Evolutionary conservation across 2,329 filamentous ascomycete species (phyloP), one percentile per base, ranked within the genome.

Genomic region (Colletotrichum magnum): DNA sequence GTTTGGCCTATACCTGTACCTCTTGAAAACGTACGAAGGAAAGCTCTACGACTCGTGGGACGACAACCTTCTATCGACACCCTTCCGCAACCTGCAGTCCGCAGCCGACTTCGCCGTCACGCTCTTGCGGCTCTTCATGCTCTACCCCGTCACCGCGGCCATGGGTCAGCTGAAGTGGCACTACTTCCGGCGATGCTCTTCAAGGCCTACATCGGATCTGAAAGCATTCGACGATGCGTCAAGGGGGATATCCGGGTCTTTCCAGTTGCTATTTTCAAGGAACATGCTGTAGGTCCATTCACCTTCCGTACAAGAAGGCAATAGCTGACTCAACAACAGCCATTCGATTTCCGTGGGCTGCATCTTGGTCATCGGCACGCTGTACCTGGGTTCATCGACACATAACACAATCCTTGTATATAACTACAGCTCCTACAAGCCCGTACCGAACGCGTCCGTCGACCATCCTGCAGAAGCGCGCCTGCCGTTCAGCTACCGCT

Each of bases 111-210:
- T 58, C 39, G 21, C 43, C 54, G 21, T 43, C 6, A 58, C 54
- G n/a, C 39, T 58, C 36, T 12, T 58, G 16, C 32, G 54, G 5
- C 15, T 24, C 1, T 36, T 58, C 36, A 58, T 58, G 5, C 36
- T 41, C 5, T 58, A 58, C 9, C 54, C 54, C 26, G 43, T 58
- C 39, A n/a, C 36, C 16, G 32, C 54, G 9, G 54, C 54, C 39
- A 58, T 58, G 54, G 54, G 54, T 16, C 54, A 58, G 54, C 39
- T 58, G 3, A 58, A 58, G 36, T 58, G 54, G 54, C 54, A 58
- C 24, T 58, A 58, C 39, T 58, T 58, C n/a, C 54, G 36, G 13
- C 36, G 54, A 28, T 3, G 32, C 45, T 13, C 54, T 32, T n/a
- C 32, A n/a, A 3, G 18, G 43, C n/a, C 21, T 12, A 36, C 18